Evolutionary conservation across 2,329 filamentous ascomycete genomes (phyloP).

Genomic region (Colletotrichum orchidophilum): DNA sequence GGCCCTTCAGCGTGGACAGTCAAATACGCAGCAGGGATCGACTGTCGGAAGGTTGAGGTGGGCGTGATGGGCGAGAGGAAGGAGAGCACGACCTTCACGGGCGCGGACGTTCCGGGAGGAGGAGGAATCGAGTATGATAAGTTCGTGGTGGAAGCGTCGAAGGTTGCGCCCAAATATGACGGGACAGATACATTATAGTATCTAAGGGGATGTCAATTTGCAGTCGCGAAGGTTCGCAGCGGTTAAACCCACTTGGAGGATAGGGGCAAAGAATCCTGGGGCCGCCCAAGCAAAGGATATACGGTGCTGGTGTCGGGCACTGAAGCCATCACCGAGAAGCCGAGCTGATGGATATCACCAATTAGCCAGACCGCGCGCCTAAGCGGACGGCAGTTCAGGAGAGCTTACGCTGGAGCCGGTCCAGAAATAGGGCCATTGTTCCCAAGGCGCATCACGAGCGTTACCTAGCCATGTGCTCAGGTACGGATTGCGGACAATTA

Average conservation of each 20-base stretch:
- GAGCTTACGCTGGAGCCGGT: conserved; percentile 69
- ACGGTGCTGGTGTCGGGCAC: conserved; percentile 53
- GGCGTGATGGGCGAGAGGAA: conserved; percentile 83
- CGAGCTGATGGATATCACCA: conserved; percentile 45
- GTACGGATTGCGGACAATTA: conserved; percentile 69
- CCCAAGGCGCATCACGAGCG: conserved; percentile 80
- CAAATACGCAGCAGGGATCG: conserved; percentile 84
- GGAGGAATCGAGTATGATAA: conserved; percentile 55
- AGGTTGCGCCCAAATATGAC: conserved; percentile 54
- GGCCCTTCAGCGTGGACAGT: conserved; percentile 75
- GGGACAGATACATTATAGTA: conserved; percentile 53
- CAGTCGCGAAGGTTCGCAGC: not conserved
- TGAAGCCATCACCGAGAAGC: conserved; percentile 60
- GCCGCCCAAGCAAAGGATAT: conserved; percentile 61
- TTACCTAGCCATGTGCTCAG: conserved; percentile 69
- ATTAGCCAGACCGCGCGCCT: conserved; percentile 29
- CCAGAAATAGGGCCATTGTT: conserved; percentile 88
- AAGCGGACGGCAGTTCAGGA: not conserved
- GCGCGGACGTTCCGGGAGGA: conserved; percentile 38
- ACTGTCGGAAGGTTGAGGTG: conserved; percentile 81
- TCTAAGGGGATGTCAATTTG: conserved; percentile 17
- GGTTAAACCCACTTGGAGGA: conserved; percentile 36
- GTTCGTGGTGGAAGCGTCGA: conserved; percentile 60
- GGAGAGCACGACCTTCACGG: conserved; percentile 54
- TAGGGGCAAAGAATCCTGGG: conserved; percentile 57